These are phyloP conservation scores for Syzygium aromaticum DNA, from an alignment of 345 rosid genomes.

Conservation along the genomic window DNA sequence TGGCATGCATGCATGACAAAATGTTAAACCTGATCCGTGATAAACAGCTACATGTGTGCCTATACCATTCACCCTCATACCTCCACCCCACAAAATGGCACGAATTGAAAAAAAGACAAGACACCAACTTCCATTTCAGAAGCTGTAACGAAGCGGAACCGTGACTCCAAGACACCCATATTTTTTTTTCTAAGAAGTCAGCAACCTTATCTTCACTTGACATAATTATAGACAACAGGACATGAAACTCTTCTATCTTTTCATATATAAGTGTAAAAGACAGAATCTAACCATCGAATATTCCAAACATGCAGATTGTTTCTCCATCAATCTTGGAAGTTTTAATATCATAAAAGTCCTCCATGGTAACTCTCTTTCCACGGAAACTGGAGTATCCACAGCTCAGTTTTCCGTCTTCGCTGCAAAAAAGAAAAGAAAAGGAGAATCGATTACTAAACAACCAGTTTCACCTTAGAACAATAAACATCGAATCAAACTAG, in stretches of 20 bases:
- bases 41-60: not conserved
- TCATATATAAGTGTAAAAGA: conserved; percentile 4
- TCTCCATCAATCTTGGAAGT: conserved; percentile 62
- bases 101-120: not conserved
- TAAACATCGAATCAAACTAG: not conserved
- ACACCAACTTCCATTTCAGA: not conserved
- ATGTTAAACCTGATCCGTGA: not conserved
- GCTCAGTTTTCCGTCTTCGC: conserved; percentile 82
- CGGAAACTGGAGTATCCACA: conserved; percentile 93
- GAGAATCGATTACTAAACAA: not conserved
- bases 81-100: not conserved
- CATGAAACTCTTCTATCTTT: not conserved
- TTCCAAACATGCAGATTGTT: conserved; percentile 87
- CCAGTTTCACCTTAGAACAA: not conserved
- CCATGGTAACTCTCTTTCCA: conserved; percentile 97
- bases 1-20: not conserved
- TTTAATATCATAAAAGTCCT: conserved; percentile 83
- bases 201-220: not conserved
- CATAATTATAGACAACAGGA: not conserved
- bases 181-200: not conserved
- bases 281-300: conserved; percentile 80
- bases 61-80: not conserved
- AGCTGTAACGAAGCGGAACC: not conserved
- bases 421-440: conserved; percentile 26
- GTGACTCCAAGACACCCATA: not conserved